Evolutionary conservation across 1,284 basidiomycete genomes (phyloP).

Genomic region (Trichosporon faecale): DNA sequence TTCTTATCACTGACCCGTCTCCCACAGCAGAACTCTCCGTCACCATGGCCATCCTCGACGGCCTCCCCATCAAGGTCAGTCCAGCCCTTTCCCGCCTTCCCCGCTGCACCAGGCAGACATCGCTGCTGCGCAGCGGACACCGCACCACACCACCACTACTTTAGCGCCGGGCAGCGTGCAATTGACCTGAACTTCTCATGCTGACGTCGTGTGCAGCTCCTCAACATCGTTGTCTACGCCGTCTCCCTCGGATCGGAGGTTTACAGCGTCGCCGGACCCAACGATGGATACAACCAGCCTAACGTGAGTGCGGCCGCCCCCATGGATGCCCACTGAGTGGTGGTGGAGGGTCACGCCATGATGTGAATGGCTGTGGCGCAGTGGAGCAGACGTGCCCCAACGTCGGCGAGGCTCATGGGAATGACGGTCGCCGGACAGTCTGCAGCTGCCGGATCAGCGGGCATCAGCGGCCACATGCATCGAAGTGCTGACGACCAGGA

Average conservation of each 20-base stretch:
- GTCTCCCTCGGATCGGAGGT: constrained; percentile 21
- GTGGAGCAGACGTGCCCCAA: neutral
- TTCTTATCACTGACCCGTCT: neutral
- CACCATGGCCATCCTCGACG: constrained; percentile 56
- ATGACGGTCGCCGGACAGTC: neutral
- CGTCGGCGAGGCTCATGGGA: neutral
- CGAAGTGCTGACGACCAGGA: constrained; percentile 51
- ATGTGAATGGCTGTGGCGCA: neutral
- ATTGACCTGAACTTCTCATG: neutral
- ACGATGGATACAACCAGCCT: constrained; percentile 55
- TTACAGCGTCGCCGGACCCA: constrained; percentile 72
- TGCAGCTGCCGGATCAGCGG: neutral
- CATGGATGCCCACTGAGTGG: neutral
- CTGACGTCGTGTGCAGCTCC: constrained; percentile 54
- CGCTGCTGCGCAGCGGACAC: neutral
- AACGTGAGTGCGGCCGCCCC: constrained; percentile 27
- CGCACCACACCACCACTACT: neutral
- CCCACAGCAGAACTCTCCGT: neutral
- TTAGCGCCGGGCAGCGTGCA: neutral
- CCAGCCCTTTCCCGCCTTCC: neutral
- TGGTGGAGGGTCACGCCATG: constrained; percentile 36
- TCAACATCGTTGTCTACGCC: constrained; percentile 60
- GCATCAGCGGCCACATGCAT: neutral
- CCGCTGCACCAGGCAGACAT: neutral
- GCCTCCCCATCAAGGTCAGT: constrained; percentile 69